Evolutionary conservation across 2,329 filamentous ascomycete genomes (phyloP).

Genomic region (Pestalotiopsis sp.): DNA sequence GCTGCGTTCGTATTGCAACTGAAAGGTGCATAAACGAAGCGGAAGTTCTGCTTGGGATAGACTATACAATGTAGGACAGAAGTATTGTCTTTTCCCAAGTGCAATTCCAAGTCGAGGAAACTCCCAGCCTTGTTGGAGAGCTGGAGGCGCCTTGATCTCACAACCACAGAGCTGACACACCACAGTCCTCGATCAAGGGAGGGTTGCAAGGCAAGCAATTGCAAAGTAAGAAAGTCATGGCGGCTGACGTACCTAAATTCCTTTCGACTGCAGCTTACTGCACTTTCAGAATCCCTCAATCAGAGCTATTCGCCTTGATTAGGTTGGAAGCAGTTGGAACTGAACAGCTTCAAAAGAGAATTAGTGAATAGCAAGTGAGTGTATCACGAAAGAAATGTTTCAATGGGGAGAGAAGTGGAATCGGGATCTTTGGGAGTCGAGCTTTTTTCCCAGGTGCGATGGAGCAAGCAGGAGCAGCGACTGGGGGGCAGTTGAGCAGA

Average conservation of each 20-base stretch:
- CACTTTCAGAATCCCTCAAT: background rate
- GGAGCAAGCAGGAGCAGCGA: conserved; percentile 9
- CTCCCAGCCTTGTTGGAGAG: background rate
- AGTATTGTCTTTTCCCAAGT: background rate
- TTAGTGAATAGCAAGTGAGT: conserved; percentile 8
- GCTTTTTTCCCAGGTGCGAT: conserved; percentile 11
- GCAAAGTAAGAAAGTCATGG: background rate
- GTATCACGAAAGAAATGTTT: conserved; percentile 8
- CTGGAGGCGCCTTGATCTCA: background rate
- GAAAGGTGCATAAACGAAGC: conserved; percentile 61
- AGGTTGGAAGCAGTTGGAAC: background rate
- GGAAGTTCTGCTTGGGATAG: background rate
- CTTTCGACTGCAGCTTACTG: conserved; percentile 5
- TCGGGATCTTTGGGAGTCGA: conserved; percentile 8
- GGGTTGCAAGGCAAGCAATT: background rate
- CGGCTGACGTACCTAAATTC: background rate
- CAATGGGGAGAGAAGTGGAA: conserved; percentile 5
- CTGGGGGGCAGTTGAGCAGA: conserved; percentile 7
- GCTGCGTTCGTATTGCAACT: background rate
- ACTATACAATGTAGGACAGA: background rate
- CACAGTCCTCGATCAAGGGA: background rate
- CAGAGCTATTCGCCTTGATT: background rate
- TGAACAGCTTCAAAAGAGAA: background rate
- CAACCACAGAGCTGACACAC: background rate
- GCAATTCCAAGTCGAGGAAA: background rate